These are phyloP conservation scores for Colletotrichum australisinense DNA, from an alignment of 2,329 filamentous ascomycete species.

Conservation along the genomic window DNA sequence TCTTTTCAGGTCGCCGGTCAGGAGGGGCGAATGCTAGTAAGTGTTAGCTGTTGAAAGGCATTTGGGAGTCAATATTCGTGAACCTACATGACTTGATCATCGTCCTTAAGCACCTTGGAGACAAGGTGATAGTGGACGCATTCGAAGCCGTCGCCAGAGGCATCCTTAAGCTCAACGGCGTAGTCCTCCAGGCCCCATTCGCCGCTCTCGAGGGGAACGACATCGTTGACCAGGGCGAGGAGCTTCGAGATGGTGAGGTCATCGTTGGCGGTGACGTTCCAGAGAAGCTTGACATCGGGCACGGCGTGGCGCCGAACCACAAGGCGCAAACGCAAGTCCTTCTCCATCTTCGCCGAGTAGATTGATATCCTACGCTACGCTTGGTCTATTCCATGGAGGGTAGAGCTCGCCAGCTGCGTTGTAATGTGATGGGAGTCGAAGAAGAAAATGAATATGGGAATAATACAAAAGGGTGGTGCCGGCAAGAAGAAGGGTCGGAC, in stretches of 20 bases:
- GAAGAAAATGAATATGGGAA: neutral
- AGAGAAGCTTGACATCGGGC: slow-evolving; percentile 78
- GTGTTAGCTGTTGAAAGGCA: slow-evolving; percentile 31
- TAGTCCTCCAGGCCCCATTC: slow-evolving; percentile 94
- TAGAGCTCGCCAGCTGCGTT: neutral
- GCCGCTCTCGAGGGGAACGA: slow-evolving; percentile 82
- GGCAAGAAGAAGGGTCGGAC: too few species aligned
- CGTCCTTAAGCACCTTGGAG: slow-evolving; percentile 77
- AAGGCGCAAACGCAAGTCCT: slow-evolving; percentile 77
- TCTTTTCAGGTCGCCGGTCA: slow-evolving; percentile 78
- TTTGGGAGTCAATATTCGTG: neutral
- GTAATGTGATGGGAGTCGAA: neutral
- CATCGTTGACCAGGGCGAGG: slow-evolving; percentile 81
- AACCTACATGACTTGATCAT: slow-evolving; percentile 83
- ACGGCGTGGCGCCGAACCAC: slow-evolving; percentile 79
- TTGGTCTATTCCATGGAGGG: neutral
- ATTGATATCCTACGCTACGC: neutral
- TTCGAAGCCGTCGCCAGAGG: slow-evolving; percentile 75
- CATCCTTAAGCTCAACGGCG: slow-evolving; percentile 76
- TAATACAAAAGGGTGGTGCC: neutral
- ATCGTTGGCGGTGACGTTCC: slow-evolving; percentile 68
- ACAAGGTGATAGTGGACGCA: slow-evolving; percentile 87
- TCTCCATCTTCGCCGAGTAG: slow-evolving; percentile 38
- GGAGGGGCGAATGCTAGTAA: slow-evolving; percentile 77
- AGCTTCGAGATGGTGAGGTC: slow-evolving; percentile 80